Evolutionary conservation across 2,329 filamentous ascomycete species (phyloP).

Genomic region (Trichophyton rubrum): DNA sequence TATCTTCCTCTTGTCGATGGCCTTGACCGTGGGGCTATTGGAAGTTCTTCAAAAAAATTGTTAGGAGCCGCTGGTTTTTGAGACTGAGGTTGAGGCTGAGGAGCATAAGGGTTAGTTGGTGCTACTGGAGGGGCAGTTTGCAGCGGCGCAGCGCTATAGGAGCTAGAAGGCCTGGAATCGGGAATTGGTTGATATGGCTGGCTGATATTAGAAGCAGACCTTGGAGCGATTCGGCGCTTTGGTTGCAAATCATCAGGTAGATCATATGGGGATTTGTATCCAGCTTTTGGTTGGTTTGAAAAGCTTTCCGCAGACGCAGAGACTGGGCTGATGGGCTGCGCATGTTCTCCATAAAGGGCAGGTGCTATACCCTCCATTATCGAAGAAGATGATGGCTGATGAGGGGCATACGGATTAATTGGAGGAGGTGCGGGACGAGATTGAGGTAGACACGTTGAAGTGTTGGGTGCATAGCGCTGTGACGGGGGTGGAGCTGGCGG

Average conservation of each 20-base stretch:
- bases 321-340: neutral
- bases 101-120: conserved; percentile 9
- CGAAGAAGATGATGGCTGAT: conserved; percentile 39
- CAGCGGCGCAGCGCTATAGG: conserved; percentile 5
- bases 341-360: conserved; percentile 11
- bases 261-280: conserved; percentile 90
- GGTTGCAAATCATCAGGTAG: conserved; percentile 70
- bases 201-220: conserved; percentile 32
- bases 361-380: conserved; percentile 28
- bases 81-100: conserved; percentile 8
- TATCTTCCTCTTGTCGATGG: conserved; percentile 38
- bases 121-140: conserved; percentile 13
- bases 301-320: conserved; percentile 37
- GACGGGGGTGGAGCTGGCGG: neutral
- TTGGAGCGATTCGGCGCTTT: conserved; percentile 34
- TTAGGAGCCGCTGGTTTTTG: conserved; percentile 15
- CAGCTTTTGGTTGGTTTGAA: conserved; percentile 76
- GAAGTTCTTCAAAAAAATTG: conserved; percentile 69
- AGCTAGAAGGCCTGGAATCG: conserved; percentile 16
- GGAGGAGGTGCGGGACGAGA: neutral
- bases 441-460: neutral
- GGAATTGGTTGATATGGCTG: conserved; percentile 51
- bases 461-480: neutral
- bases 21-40: conserved; percentile 49
- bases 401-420: conserved; percentile 39